A percentile compares a stretch with the other conserved stretches of the same genome.
Conservation (phyloP, 805 yeast genomes). For the Debaryomyces prosopidis region DNA sequence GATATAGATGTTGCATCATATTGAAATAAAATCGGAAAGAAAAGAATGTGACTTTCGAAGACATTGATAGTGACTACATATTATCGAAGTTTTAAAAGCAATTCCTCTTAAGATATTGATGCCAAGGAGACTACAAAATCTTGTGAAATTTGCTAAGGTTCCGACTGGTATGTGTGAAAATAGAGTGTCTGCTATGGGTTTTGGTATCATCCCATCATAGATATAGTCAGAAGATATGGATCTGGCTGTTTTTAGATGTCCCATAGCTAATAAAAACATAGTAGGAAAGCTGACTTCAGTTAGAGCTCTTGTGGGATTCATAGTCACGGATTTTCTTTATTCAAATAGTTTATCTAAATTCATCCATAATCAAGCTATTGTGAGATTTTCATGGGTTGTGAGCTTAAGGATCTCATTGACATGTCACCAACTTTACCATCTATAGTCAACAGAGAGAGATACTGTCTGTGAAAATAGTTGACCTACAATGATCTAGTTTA, state of each 20-base stretch:
- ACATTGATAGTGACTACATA: conserved; percentile 77
- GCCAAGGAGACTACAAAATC: not conserved
- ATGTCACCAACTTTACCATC: no score
- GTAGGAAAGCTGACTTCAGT: conserved; percentile 86
- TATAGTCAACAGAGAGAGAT: no score
- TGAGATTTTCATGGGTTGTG: no score
- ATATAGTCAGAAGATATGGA: conserved; percentile 91
- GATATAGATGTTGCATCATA: conserved; percentile 92
- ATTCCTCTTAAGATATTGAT: conserved; percentile 77
- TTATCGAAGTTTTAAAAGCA: conserved; percentile 63
- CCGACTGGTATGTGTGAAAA: conserved; percentile 96
- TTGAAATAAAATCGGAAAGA: conserved; percentile 89
- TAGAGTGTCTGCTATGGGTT: conserved; percentile 86
- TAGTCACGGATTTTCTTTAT: conserved; percentile 22
- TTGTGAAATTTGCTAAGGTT: conserved; percentile 87
- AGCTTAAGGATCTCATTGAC: no score
- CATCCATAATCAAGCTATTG: no score
- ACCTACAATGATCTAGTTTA: no score
- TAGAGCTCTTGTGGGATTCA: conserved; percentile 91
- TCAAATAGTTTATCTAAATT: no score
- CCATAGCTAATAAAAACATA: conserved; percentile 83
- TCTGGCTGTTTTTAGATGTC: conserved; percentile 90
- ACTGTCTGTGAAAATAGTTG: no score
- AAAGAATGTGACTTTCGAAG: conserved; percentile 82
- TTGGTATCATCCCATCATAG: conserved; percentile 87